These are phyloP conservation scores for Persicaria maculosa DNA, from an alignment of 148 eudicot genomes.

Conservation along the genomic window DNA sequence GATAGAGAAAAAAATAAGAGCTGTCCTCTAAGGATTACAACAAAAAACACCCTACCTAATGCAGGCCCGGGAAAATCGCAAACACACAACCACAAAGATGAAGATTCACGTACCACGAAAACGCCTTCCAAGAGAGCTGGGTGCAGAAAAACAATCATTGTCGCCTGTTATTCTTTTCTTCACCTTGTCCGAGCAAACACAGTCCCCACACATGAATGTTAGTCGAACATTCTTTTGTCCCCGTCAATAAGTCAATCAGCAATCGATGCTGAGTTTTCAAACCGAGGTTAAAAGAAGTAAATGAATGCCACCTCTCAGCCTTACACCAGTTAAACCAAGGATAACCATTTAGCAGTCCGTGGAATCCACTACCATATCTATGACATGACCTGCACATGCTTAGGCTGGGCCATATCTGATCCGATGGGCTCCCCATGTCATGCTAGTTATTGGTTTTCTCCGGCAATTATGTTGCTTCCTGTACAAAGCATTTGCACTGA, in stretches of 20 bases:
- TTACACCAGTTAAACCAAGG: background rate
- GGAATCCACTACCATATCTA: background rate
- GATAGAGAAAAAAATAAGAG: background rate
- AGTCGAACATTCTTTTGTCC: background rate
- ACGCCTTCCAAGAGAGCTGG: background rate
- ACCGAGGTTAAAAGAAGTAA: background rate
- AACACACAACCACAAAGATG: background rate
- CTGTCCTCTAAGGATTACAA: background rate
- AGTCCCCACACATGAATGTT: background rate
- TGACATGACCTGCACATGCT: background rate
- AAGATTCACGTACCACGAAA: background rate
- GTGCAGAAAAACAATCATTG: too few relatives aligned
- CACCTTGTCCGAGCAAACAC: background rate
- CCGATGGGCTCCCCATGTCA: background rate
- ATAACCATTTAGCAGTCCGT: background rate
- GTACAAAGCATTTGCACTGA: background rate
- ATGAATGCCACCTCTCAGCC: background rate
- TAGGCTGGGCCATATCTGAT: background rate
- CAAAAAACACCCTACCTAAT: too few relatives aligned
- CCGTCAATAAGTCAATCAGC: background rate
- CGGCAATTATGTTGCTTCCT: background rate
- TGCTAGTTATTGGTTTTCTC: background rate
- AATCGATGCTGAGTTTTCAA: background rate
- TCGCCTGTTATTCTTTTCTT: too few relatives aligned
- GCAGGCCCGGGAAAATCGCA: background rate